A percentile compares a stretch with the other conserved stretches of the same genome.
Evolutionary conservation across 495 filamentous ascomycete genomes (phyloP).

Genomic region (Aspergillus bertholletiae): DNA sequence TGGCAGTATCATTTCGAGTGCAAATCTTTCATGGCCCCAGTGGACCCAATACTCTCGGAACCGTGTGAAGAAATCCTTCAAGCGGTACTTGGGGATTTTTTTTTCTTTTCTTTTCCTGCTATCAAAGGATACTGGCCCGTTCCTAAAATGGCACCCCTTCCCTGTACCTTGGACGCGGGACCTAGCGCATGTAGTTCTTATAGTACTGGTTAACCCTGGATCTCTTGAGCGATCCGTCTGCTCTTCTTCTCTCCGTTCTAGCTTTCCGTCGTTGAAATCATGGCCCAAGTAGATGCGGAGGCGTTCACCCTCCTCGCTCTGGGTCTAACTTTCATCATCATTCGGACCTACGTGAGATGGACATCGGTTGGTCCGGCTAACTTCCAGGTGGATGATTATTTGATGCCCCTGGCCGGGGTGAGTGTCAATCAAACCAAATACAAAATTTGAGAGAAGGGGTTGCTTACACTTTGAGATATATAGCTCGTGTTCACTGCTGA

Average conservation of each 20-base stretch:
- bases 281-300: slow-evolving; percentile 25
- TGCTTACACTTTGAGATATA: neutral
- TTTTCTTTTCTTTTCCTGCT: neutral
- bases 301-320: slow-evolving; percentile 46
- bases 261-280: neutral
- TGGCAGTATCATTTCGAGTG: neutral
- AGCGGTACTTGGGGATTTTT: neutral
- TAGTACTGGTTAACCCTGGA: neutral
- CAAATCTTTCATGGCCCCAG: neutral
- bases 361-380: slow-evolving; percentile 40
- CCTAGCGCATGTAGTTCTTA: neutral
- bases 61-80: neutral
- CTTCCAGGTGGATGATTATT: slow-evolving; percentile 53
- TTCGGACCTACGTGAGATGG: slow-evolving; percentile 45
- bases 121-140: neutral
- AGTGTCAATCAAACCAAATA: slow-evolving; percentile 30
- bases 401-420: slow-evolving; percentile 53
- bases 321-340: slow-evolving; percentile 38
- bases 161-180: neutral
- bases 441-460: neutral
- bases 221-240: neutral
- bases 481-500: slow-evolving; percentile 31
- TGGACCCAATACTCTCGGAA: neutral
- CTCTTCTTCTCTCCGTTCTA: neutral
- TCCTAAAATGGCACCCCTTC: neutral